These are phyloP conservation scores for Luffa aegyptiaca DNA, from an alignment of 306 rosid genomes.

Conservation along the genomic window DNA sequence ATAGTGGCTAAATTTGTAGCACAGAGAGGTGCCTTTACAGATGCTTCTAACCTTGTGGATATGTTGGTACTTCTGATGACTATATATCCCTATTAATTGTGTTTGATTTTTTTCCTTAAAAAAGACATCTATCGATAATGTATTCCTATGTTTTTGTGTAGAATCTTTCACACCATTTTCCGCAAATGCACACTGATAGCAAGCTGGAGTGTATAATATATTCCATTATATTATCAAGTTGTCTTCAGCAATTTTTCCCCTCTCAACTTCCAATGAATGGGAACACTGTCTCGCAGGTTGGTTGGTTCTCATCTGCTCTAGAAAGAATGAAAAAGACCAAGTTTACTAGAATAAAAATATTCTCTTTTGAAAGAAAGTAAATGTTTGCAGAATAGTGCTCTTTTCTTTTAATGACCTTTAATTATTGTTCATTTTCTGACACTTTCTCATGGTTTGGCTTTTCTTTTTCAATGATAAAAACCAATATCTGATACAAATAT, in stretches of 20 bases:
- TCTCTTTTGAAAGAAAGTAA: neutral
- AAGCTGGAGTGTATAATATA: slow-evolving; percentile 77
- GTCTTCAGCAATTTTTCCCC: slow-evolving; percentile 40
- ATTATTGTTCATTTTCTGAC: neutral
- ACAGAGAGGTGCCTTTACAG: slow-evolving; percentile 20
- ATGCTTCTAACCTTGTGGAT: slow-evolving; percentile 27
- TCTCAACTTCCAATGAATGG: slow-evolving; percentile 36
- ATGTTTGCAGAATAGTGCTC: neutral
- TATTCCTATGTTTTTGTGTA: slow-evolving; percentile 29
- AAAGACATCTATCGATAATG: slow-evolving; percentile 15
- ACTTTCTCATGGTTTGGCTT: neutral
- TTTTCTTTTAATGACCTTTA: neutral
- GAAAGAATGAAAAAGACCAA: neutral
- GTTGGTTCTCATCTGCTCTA: slow-evolving; percentile 9
- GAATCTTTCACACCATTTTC: slow-evolving; percentile 70
- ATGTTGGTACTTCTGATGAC: slow-evolving; percentile 39
- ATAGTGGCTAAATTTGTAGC: slow-evolving; percentile 33
- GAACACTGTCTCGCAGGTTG: slow-evolving; percentile 52
- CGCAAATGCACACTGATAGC: slow-evolving; percentile 38
- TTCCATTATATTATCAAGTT: slow-evolving; percentile 42
- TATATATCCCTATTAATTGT: slow-evolving; percentile 1
- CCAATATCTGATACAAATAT: neutral
- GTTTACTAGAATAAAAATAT: neutral
- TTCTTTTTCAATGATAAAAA: neutral
- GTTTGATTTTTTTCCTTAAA: slow-evolving; percentile 5